Base-by-base conservation (phyloP, 306 rosid genomes). In the Gastrolobium bilobum region DNA sequence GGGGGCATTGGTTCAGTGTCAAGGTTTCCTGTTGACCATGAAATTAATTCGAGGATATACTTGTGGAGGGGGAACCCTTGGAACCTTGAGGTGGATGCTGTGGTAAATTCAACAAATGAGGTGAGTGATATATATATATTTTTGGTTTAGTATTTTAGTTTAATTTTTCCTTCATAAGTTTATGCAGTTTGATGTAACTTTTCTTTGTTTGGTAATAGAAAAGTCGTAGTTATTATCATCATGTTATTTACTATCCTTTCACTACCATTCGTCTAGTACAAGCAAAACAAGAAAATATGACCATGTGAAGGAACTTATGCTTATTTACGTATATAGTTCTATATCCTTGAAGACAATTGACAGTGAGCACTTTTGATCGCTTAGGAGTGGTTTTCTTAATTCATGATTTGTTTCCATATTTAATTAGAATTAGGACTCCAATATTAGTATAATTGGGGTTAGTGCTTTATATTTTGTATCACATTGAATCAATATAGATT, bases 21-120 rank as follows among this genome's bases (percentile, higher is more conserved):
- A 0, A 90, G 94, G 71, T 96, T 96, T 89, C 99, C 97, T 0
- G 91, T 96, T 66, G 91, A 91, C 60, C 93, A 89, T 59, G 99
- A 96, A 54, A 83, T 90, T 78, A 93, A 93, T 81, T 89, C 87
- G 0, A 93, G 83, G 95, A 89, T 93, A 83, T 96, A 93, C 82
- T 83, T 96, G 63, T 96, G 99, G 99, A 90, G 97, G 82, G 99
- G 99, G 71, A 77, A 89, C 74, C 97, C 99, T 3, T 96, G 99
- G 99, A 96, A 91, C 85, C 94, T 96, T 40, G 99, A 93, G 85
- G 99, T 93, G 78, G 99, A 96, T 88, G 98, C 98, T 48, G 97
- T 96, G 57, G 98, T 96, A 66, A 96, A 96, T 87, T 91, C 99
- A 2, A 93, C 98, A 54, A 96, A 93, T 79, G 99, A 96, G 94